Base-by-base conservation (phyloP, 345 rosid species). In the Lepidium didymum region DNA sequence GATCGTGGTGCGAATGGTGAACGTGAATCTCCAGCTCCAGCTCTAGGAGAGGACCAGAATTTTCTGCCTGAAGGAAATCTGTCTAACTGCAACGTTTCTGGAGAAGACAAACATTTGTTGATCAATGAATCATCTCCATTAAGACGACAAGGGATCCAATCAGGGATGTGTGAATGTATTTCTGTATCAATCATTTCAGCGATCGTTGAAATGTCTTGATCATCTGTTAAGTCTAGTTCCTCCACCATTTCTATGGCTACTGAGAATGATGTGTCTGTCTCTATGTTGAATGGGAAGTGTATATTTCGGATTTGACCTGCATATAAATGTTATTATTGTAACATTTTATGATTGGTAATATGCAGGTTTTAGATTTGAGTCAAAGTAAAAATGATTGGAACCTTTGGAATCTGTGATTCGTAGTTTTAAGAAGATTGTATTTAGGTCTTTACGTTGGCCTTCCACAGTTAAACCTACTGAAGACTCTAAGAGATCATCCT, bases 201-300 rank as follows among this genome's bases (percentile, higher is more conserved):
- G 19, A 94, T 84, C 21, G 85, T 67, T 16, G 96, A 78, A 59
- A 87, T 85, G 77, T 91, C 99, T 77, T 91, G 96, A 74, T 87
- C 96, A 80, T 89, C 96, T 9, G 97, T 86, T 54, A 94, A 77
- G 76, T 89, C 91, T 77, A 94, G 58, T 76, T 94, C 96, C 56
- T 91, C 87, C 15, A 94, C 96, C 99, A 91, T 94, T 85, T 94
- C 99, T 31, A 89, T 80, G 14, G 97, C 97, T 15, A 94, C 99
- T 18, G 87, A 89, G 74, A 71, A 77, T 19, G 96, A 77, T 62
- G 99, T 94, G 76, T 94, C 97, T 56, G 85, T 88, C 67, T 84
- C 91, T 64, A 78, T 81, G 82, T 94, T 83, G 47, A 94, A 94
- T 23, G 99, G 99, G 79, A 94, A 94, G 79, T 94, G 99, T 53